phyloP scores from a whole-genome alignment of 345 rosid species.

The Eucalyptus albens region DNA sequence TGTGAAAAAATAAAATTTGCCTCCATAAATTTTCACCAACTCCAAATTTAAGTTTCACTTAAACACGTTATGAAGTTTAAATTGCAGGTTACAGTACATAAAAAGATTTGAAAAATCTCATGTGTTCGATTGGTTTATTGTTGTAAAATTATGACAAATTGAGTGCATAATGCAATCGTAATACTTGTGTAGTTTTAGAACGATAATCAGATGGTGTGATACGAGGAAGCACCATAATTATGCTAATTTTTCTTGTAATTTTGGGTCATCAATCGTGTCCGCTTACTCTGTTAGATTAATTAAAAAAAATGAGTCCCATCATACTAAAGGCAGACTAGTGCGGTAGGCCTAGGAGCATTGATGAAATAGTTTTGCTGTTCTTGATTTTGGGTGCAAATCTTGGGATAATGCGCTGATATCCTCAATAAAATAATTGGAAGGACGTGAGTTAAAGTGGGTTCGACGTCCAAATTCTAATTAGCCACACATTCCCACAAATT shows the following conservation, averaged over 20 bases:
- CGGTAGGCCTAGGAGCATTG: neutral
- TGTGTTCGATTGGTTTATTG: neutral
- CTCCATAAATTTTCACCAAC: neutral
- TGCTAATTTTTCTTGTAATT: neutral
- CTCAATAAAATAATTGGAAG: neutral
- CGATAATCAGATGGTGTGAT: neutral
- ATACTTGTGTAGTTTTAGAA: too few relatives aligned
- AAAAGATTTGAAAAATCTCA: neutral
- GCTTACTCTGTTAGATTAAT: neutral
- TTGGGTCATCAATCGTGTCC: neutral
- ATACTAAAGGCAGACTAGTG: neutral
- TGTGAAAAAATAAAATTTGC: neutral
- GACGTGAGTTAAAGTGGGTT: neutral
- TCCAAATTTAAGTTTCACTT: neutral
- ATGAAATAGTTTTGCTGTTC: neutral
- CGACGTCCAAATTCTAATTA: neutral
- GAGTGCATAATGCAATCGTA: too few relatives aligned
- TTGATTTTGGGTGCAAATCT: neutral
- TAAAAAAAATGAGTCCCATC: neutral
- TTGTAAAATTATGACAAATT: neutral
- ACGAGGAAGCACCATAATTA: neutral
- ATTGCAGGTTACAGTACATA: neutral
- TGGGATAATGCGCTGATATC: neutral
- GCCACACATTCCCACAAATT: neutral
- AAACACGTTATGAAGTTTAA: neutral